Evolutionary conservation across 495 filamentous ascomycete species (phyloP).

Genomic region (Lentithecium fluviatile): DNA sequence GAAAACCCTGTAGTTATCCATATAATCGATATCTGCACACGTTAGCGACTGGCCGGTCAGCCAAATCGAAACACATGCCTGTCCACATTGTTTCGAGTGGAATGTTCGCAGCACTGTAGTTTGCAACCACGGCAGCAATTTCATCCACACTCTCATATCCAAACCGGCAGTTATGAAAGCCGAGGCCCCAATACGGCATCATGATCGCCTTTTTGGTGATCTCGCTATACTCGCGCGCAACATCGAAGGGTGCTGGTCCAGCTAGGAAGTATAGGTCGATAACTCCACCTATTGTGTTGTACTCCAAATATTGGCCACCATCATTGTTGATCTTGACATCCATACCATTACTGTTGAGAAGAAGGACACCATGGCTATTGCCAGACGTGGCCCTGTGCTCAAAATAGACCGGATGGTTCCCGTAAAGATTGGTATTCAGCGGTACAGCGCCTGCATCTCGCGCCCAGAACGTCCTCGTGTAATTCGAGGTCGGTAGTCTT

Average conservation of each 20-base stretch:
- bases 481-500: constrained; percentile 57
- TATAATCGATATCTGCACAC: constrained; percentile 62
- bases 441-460: constrained; percentile 69
- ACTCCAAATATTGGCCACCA: constrained; percentile 73
- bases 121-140: constrained; percentile 75
- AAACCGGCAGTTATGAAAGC: constrained; percentile 81
- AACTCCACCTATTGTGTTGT: constrained; percentile 77
- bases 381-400: constrained; percentile 67
- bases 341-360: constrained; percentile 84
- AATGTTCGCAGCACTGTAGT: constrained; percentile 73
- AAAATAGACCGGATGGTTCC: constrained; percentile 80
- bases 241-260: constrained; percentile 69
- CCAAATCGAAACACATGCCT: too few species aligned
- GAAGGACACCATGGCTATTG: constrained; percentile 73
- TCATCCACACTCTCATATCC: constrained; percentile 76
- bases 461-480: constrained; percentile 78
- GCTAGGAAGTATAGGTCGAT: constrained; percentile 83
- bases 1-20: constrained; percentile 60
- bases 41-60: too few species aligned
- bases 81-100: constrained; percentile 90
- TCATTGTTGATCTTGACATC: constrained; percentile 77
- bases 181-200: constrained; percentile 85
- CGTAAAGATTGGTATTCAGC: constrained; percentile 74
- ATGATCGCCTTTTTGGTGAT: constrained; percentile 68
- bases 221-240: constrained; percentile 70